Base-by-base conservation (phyloP, 768 basidiomycete species). In the Amanita rubescens region DNA sequence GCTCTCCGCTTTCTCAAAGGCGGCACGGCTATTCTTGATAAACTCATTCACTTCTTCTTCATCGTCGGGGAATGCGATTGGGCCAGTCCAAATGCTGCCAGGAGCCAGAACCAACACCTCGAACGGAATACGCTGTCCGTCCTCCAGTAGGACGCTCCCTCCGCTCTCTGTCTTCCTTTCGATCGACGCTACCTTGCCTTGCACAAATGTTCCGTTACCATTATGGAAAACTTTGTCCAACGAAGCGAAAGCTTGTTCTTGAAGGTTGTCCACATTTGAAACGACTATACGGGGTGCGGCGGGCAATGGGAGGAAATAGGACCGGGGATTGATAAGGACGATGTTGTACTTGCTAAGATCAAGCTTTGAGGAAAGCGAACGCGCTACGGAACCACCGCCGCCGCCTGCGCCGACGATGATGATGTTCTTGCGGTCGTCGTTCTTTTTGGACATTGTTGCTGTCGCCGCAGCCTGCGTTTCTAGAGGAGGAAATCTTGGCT, bases 331-430 rank as follows among this genome's bases (percentile, higher is more conserved):
- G 49, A 87, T 68, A 55, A 86, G 73, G 53, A 76, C 65, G 55
- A 86, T 58, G 51, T 71, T 68, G 62, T 79, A 74, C 41, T 69
- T 71, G 14, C 63, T 59, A 0, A 71, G 35, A 59, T 79, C 71
- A 56, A 84, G 73, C 41, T 71, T 74, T 27, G 66, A 59, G 10
- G 78, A 75, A 55, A 84, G 75, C 4, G 57, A 59, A 24, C 71
- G 68, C 1, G 73, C 74, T 37, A 73, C 54, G 7, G 65, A 55
- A 32, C 66, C 61, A 12, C 84, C 82, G 0, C 71, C 75, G 25
- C 61, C 65, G 51, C 80, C 83, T 17, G 75, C 81, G 47, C 83
- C 77, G 48, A 84, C 67, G 57, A 85, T 67, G 30, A 85, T 70
- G 57, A 72, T 58, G 55, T 65, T 65, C 46, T 61, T 63, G 50